Evolutionary conservation across 805 yeast species (phyloP).

Genomic region (Sugiyamaella mastotermitis): DNA sequence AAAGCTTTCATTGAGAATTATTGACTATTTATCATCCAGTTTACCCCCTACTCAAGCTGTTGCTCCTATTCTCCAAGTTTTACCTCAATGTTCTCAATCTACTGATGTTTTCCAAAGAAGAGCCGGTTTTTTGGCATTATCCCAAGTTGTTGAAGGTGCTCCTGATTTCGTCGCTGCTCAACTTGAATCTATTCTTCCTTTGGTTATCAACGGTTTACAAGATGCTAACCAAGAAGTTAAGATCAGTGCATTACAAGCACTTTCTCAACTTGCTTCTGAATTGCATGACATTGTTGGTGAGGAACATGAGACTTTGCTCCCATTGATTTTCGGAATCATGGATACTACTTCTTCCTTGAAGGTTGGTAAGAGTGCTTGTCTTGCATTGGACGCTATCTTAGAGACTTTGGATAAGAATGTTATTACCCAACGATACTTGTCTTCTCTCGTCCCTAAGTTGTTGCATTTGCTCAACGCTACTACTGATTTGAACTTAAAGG

Average conservation of each 20-base stretch:
- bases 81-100: slow-evolving; percentile 41
- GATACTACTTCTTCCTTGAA: slow-evolving; percentile 77
- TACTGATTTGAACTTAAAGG: slow-evolving; percentile 42
- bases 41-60: slow-evolving; percentile 92
- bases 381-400: slow-evolving; percentile 83
- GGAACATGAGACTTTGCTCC: slow-evolving; percentile 75
- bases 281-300: slow-evolving; percentile 80
- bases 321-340: slow-evolving; percentile 79
- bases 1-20: slow-evolving; percentile 69
- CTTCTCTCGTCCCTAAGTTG: slow-evolving; percentile 84
- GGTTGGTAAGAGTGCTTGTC: slow-evolving; percentile 85
- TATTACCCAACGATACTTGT: slow-evolving; percentile 67
- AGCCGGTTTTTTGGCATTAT: slow-evolving; percentile 77
- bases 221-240: slow-evolving; percentile 70
- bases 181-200: slow-evolving; percentile 64
- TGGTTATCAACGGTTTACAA: slow-evolving; percentile 68
- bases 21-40: slow-evolving; percentile 72
- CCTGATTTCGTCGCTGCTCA: slow-evolving; percentile 85
- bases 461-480: slow-evolving; percentile 77
- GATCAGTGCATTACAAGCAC: slow-evolving; percentile 78
- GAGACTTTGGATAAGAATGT: slow-evolving; percentile 89
- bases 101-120: slow-evolving; percentile 69
- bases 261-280: slow-evolving; percentile 73
- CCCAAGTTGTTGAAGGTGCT: slow-evolving; percentile 84
- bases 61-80: slow-evolving; percentile 63